Evolutionary conservation across 148 eudicot species (phyloP).

Genomic region (Spergularia marina): DNA sequence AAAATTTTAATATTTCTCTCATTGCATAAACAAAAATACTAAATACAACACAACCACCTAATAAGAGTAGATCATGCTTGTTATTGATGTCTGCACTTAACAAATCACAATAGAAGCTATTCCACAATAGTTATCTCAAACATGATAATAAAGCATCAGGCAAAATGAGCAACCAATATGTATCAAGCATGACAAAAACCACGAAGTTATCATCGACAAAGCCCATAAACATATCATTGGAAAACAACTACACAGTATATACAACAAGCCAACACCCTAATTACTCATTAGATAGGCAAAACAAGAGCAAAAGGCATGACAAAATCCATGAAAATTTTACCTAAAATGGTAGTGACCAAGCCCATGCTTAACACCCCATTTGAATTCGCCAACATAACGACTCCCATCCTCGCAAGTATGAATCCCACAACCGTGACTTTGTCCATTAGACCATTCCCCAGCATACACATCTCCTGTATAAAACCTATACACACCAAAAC

Average conservation of each 20-base stretch:
- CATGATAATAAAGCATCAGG: background rate
- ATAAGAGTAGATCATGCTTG: background rate
- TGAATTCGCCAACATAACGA: slow-evolving; percentile 91
- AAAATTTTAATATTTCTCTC: background rate
- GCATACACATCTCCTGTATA: slow-evolving; percentile 94
- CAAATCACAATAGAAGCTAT: no score
- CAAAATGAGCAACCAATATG: background rate
- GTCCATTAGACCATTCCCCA: slow-evolving; percentile 96
- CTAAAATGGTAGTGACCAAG: slow-evolving; percentile 94
- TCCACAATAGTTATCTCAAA: no score
- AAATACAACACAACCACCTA: background rate
- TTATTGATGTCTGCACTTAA: background rate
- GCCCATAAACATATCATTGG: background rate
- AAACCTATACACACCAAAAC: slow-evolving; percentile 91
- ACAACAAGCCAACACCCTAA: background rate
- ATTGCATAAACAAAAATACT: background rate
- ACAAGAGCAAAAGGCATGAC: slow-evolving; percentile 5
- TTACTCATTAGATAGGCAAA: background rate
- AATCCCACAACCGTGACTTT: slow-evolving; percentile 93
- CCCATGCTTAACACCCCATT: slow-evolving; percentile 98
- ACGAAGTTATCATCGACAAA: background rate
- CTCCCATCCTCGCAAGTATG: slow-evolving; percentile 97
- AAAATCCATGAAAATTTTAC: no score
- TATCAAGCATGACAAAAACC: background rate
- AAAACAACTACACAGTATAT: background rate